Evolutionary conservation across 768 basidiomycete species (phyloP).

Genomic region (Boletus subparvulus): DNA sequence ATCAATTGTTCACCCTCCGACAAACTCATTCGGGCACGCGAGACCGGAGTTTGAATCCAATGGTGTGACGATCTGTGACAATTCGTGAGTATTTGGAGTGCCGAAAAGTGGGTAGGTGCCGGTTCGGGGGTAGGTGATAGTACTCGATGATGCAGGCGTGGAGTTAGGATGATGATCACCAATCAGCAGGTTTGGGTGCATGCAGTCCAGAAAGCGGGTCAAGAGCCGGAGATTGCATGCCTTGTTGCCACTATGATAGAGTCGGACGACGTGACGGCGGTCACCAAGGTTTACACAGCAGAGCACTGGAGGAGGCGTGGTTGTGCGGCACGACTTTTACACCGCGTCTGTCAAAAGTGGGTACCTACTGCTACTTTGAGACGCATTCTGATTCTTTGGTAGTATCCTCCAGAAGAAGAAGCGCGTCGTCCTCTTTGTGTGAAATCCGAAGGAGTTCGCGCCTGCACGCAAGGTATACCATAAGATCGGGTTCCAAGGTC

Average conservation of each 20-base stretch:
- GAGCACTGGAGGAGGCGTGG: constrained; percentile 50
- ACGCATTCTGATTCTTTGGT: constrained; percentile 3
- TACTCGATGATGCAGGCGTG: constrained; percentile 36
- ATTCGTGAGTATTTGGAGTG: no score
- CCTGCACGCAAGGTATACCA: constrained; percentile 24
- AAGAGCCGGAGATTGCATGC: constrained; percentile 49
- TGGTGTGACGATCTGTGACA: no score
- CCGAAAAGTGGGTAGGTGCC: no score
- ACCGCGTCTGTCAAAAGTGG: constrained; percentile 55
- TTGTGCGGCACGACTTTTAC: constrained; percentile 61
- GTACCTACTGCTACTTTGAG: constrained; percentile 19
- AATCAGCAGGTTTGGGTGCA: constrained; percentile 61
- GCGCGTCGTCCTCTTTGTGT: constrained; percentile 59
- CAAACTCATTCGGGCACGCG: no score
- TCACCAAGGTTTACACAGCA: constrained; percentile 73
- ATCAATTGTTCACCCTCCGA: no score
- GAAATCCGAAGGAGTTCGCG: constrained; percentile 24
- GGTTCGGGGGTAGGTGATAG: no score
- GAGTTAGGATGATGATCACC: constrained; percentile 39
- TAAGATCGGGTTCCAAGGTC: constrained; percentile 24
- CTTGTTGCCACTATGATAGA: constrained; percentile 70
- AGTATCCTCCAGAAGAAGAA: constrained; percentile 39
- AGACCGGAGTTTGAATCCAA: no score
- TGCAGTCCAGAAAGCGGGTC: constrained; percentile 30
- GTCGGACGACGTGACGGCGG: constrained; percentile 53